Evolutionary conservation across 306 rosid genomes (phyloP), one percentile per base, ranked within the genome.

Genomic region (Betula pendula): DNA sequence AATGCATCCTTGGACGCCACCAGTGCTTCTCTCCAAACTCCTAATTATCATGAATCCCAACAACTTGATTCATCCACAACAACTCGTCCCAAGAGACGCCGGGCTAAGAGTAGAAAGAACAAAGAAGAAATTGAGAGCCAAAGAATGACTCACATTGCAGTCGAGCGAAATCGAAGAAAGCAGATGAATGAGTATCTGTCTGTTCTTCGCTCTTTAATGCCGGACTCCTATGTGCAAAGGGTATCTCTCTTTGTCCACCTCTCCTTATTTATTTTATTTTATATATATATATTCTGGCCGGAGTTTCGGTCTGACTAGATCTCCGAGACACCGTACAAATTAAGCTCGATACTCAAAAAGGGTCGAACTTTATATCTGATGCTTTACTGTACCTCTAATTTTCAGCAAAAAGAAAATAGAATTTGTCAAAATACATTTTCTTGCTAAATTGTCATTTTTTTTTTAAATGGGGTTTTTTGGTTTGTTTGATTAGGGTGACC

Each of bases 81-180:
- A 48, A 49, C 58, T 76, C 92, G 93, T n/a, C 90, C 87, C 1
- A 92, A 91, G 82, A 85, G 92, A 62, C 82, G 99, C 29, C 87
- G 98, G 31, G 73, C 85, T 13, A 91, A 81, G 82, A 86, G 82
- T 52, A 70, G 88, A 8, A 92, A 91, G 89, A 96, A 96, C 76
- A 81, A 88, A 60, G 94, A 96, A 72, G 99, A 96, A 67, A 92
- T 96, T 35, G 97, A 96, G 89, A 96, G 87, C 68, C 99, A 96
- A 75, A 89, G 99, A 83, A 96, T 96, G 92, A 96, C 98, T 38
- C 99, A 96, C 93, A 96, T 96, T 84, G 92, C 97, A 2, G 99
- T 96, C 0, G 99, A 95, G 78, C 88, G 99, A n/a, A 95, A 95
- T 60, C 76, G 99, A 40, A 84, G 99, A 44, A 95, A 95, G 72